phyloP scores from a whole-genome alignment of 1,284 basidiomycete species.

The Ceratobasidium sp. region DNA sequence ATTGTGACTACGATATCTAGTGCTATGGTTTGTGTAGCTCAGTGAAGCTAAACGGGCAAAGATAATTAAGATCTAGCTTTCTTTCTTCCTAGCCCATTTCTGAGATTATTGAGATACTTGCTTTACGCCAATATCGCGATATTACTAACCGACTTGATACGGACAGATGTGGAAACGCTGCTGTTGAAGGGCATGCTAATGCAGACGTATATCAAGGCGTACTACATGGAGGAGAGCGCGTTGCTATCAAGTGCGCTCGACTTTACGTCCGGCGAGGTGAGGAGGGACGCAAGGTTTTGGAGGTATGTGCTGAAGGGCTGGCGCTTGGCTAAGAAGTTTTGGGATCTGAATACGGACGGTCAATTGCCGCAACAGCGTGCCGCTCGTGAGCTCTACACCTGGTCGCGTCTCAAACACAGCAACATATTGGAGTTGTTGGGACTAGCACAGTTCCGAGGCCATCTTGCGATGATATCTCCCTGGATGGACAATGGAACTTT shows the following conservation, averaged over 20 bases:
- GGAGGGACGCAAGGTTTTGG: background rate
- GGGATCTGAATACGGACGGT: background rate
- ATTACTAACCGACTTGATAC: constrained; percentile 10
- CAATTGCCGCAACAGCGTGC: background rate
- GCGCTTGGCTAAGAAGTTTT: no score
- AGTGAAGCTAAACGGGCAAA: background rate
- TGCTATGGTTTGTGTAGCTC: background rate
- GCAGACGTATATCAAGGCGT: background rate
- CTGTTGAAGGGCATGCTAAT: background rate
- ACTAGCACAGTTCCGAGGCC: background rate
- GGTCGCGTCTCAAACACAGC: constrained; percentile 9
- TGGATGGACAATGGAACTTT: constrained; percentile 29
- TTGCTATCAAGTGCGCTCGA: constrained; percentile 12
- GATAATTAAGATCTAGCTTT: background rate
- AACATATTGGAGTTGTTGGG: constrained; percentile 7
- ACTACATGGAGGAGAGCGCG: background rate
- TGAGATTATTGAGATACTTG: background rate
- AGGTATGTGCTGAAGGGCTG: background rate
- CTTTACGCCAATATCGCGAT: background rate
- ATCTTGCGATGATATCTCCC: constrained; percentile 4
- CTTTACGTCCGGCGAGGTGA: background rate
- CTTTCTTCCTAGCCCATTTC: background rate
- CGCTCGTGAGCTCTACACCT: background rate
- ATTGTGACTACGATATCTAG: background rate
- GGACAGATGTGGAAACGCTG: background rate